These are phyloP conservation scores for Fusarium sp. DNA, from an alignment of 2,329 filamentous ascomycete species.

Conservation along the genomic window DNA sequence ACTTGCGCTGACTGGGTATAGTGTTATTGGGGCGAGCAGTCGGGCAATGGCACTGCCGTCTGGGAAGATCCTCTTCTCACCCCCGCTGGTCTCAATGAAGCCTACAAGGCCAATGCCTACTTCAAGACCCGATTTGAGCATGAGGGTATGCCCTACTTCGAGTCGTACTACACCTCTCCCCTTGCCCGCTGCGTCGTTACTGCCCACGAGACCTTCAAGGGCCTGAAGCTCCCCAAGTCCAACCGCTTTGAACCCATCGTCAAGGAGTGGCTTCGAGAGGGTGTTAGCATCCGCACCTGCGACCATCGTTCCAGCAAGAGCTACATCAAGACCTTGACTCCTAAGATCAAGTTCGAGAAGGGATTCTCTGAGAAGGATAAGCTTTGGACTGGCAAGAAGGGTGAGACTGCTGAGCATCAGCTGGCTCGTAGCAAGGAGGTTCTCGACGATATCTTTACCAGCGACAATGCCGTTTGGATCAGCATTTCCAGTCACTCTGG, in stretches of 20 bases:
- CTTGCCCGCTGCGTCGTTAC: constrained; percentile 73
- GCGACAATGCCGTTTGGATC: constrained; percentile 66
- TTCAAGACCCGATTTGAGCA: constrained; percentile 65
- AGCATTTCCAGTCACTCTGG: constrained; percentile 72
- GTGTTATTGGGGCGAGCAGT: constrained; percentile 74
- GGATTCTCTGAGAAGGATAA: constrained; percentile 69
- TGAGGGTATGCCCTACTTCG: constrained; percentile 69
- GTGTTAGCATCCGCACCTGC: constrained; percentile 76
- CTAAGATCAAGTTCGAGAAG: constrained; percentile 67
- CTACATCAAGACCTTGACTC: constrained; percentile 65
- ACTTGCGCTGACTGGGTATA: constrained; percentile 37
- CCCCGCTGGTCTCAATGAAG: constrained; percentile 66
- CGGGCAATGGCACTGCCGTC: constrained; percentile 71
- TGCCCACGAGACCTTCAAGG: constrained; percentile 70
- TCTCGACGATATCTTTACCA: constrained; percentile 68
- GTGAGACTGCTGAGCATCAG: constrained; percentile 61
- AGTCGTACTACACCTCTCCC: constrained; percentile 75
- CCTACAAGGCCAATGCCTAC: constrained; percentile 68
- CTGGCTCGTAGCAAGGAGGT: constrained; percentile 61
- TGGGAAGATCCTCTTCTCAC: constrained; percentile 77
- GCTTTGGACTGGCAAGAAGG: constrained; percentile 57
- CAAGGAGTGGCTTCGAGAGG: constrained; percentile 75
- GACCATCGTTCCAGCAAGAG: constrained; percentile 69
- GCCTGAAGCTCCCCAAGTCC: constrained; percentile 62
- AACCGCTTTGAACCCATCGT: constrained; percentile 68